Base-by-base conservation (phyloP, 169 alveolate species). In the Babesia caballi region DNA sequence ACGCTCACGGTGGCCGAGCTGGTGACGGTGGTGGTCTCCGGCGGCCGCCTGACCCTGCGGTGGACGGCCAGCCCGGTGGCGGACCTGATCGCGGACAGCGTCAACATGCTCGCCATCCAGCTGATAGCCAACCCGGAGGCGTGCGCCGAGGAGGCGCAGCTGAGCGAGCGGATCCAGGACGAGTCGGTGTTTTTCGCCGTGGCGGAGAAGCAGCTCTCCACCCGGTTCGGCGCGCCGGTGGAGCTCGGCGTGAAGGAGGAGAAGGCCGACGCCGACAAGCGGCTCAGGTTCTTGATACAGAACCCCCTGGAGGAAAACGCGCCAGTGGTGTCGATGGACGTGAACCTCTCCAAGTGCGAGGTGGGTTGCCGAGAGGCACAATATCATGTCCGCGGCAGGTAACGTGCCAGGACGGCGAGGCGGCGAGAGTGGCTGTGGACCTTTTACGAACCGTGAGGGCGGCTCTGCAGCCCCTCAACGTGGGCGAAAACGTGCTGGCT, bases 11-110 rank as follows among this genome's bases (percentile, higher is more conserved):
- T 69, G 14, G 59, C 42, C 21, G 66, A 49, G 9, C 67, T 52
- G 9, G 90, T 66, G 27, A 68, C 27, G 7, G 72, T 66, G 21
- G 35, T 21, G 19, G 69, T 53, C 3, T 2, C 33, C 30, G 73
- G 19, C 9, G 88, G 61, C 36, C 35, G 15, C 32, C 8, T 81
- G 66, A 72, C 33, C 12, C 46, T 63, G 42, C 42, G 44, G 56
- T 63, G 74, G 85, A 67, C 69, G 56, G 70, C 91, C 19, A 84
- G 89, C 56, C 93, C 91, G 7, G 80, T 88, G 51, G 82, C 88
- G 27, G 93, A 88, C 59, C 71, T 88, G 32, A 66, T 88, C n/a
- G 93, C 89, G 11, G 93, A 88, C 66, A 88, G 93, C 56, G 54
- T 88, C 40, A 88, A 77, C 69, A 67, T 88, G 66, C 46, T 88